Evolutionary conservation across 1,284 basidiomycete species (phyloP), one percentile per base, ranked within the genome.

Genomic region (Leccinum griseonigrum): DNA sequence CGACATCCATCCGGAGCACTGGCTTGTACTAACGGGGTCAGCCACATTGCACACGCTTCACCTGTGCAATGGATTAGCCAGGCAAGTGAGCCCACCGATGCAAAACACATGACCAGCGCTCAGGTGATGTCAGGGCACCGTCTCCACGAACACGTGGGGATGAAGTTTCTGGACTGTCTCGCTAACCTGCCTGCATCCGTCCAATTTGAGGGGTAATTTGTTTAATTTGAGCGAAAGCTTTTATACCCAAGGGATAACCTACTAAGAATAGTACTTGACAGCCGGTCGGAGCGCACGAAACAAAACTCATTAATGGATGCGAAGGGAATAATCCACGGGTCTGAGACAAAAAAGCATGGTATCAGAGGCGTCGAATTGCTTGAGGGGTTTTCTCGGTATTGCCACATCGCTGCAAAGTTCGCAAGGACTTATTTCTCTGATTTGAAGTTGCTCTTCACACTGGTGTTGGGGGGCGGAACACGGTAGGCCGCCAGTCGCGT

Each of bases 131-230:
- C 28, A 29, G 54, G 16, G 54, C 18, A 58, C 55, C 18, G 48
- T 60, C 52, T 32, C 46, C 58, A 56, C 22, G 31, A 52, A 61
- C 63, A 60, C 66, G 57, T 59, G 58, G 54, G 31, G 36, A 18
- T 40, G 51, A 34, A 46, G 43, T 43, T 53, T 38, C 16, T 32
- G 22, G 22, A 43, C 54, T 40, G 26, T 29, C 11, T 18, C 29
- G 16, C 50, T 50, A 56, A 60, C 51, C 64, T 32, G 50, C 28
- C 51, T 31, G 36, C 29, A 52, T 29, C 40, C 13, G 5, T 22
- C 34, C 48, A 57, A 43, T 53, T 51, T 52, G 54, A 40, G 40
- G 55, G 46, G 22, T 57, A 22, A 54, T 31, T 51, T 38, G 26
- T 28, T 55, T 50, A 40, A 63, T 63, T 38, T 22, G 9, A 54